Evolutionary conservation across 2,329 filamentous ascomycete species (phyloP).

Genomic region (Colletotrichum sp.): DNA sequence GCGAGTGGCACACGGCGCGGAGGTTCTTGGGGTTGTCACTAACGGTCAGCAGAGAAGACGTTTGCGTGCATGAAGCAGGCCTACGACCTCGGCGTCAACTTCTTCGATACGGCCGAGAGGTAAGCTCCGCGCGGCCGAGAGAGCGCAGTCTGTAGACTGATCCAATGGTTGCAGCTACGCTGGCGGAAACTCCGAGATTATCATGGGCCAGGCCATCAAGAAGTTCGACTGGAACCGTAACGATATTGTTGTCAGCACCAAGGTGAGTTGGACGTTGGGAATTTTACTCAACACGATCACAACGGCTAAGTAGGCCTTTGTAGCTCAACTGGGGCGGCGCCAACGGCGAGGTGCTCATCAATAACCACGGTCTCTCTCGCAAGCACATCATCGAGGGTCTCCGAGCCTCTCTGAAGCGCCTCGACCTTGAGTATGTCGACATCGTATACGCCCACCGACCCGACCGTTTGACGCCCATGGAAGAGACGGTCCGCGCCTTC

Average conservation of each 20-base stretch:
- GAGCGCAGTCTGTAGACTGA: constrained; percentile 25
- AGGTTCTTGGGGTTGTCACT: neutral
- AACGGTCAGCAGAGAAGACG: constrained; percentile 50
- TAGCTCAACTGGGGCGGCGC: constrained; percentile 68
- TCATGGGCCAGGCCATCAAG: constrained; percentile 67
- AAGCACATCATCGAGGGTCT: constrained; percentile 68
- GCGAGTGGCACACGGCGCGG: neutral
- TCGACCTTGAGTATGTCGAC: constrained; percentile 67
- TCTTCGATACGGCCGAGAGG: constrained; percentile 66
- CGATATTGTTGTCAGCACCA: constrained; percentile 65
- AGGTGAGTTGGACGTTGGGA: constrained; percentile 30
- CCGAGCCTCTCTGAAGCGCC: constrained; percentile 59
- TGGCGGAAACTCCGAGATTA: constrained; percentile 66
- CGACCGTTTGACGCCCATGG: constrained; percentile 71
- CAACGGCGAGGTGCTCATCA: constrained; percentile 65
- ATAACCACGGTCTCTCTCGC: constrained; percentile 63
- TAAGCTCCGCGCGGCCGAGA: neutral
- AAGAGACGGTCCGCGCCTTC: constrained; percentile 74
- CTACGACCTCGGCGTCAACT: constrained; percentile 65
- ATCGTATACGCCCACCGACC: constrained; percentile 74
- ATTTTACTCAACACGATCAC: neutral
- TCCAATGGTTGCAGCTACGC: constrained; percentile 44
- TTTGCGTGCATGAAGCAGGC: constrained; percentile 67
- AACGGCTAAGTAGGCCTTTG: neutral
- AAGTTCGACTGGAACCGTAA: constrained; percentile 65